Evolutionary conservation across 2,329 filamentous ascomycete species (phyloP), one percentile per base, ranked within the genome.

Genomic region (Colletotrichum acutatum): DNA sequence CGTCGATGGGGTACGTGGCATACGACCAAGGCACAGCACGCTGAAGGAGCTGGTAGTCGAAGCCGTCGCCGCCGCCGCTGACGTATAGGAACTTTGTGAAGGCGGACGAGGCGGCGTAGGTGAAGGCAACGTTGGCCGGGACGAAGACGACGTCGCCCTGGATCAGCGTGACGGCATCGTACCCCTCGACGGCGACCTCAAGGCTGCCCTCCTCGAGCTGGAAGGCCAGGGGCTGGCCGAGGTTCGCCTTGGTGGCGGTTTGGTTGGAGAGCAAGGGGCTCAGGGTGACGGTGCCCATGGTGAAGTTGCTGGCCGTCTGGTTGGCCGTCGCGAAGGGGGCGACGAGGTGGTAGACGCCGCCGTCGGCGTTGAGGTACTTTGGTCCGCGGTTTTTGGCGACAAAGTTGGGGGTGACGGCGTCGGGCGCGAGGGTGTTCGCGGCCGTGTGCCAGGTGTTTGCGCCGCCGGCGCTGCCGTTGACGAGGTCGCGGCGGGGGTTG

Each of bases 331-430:
- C 81, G 42, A 87, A 82, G 2, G 85, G 84, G 73, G 83, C 81
- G 2, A 87, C 77, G 67, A 87, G 80, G 75, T 84, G 81, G 76
- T 86, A 86, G 32, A 76, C 65, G 56, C 80, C 81, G 22, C 77
- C 76, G 59, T 79, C 76, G 24, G 77, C 77, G 75, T 82, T 83
- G 5, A 87, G 79, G 69, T 83, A 86, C 75, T 85, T 86, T 11
- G 84, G 84, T 0, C 85, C 85, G 69, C 83, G 84, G 74, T 83
- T 81, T 73, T 85, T 86, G 37, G 85, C 86, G 49, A 86, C 72
- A 72, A 83, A 86, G 75, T 83, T 84, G 1, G 84, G 83, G 14
- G 80, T 80, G 1, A 72, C 72, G 0, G 77, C 72, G 68, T 81
- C 74, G 22, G 59, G 52, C 6, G 79, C 80, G 9, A 85, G 78